Base-by-base conservation (phyloP, 164 flowering plant species). In the Annona cherimola region DNA sequence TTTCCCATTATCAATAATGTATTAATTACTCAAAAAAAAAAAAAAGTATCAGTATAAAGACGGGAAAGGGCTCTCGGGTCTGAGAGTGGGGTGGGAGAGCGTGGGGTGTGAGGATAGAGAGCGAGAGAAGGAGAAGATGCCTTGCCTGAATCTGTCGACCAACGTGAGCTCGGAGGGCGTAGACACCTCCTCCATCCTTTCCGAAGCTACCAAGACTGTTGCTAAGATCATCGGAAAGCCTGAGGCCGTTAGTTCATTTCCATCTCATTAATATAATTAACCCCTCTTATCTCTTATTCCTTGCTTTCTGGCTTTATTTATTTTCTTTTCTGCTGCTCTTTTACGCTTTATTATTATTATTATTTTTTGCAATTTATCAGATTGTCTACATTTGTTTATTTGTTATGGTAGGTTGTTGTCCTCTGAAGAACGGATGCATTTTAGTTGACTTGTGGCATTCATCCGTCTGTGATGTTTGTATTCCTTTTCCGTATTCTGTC, bases 171-270 rank as follows among this genome's bases (percentile, higher is more conserved):
- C 88, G 39, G 97, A 92, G 26, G 90, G 89, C 75, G 76, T 90
- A 5, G 92, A 88, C 78, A 86, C 90, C 73, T 87, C 91, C 67
- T 74, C 89, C 74, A 83, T 90, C 75, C 90, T 92, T 68, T 83
- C 93, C n/a, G 92, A 92, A 70, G 90, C 90, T 69, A 83, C 90
- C 73, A 83, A 90, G 75, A 65, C 82, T 69, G 88, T 90, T 57
- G 87, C 96, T 68, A 80, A 72, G 60, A 61, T 91, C 82, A 83
- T 89, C 85, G 93, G 93, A 74, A 92, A 90, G 74, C 97, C 97
- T 16, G 90, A 83, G 69, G 80, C 86, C 68, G 93, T 88, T 77
- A 63, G 68, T 69, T 65, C 63, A 57, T 61, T 39, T 59, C 75
- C 69, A 66, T 71, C 62, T 45, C 74, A 67, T 71, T 69, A 16